Base-by-base conservation (phyloP, 2,329 filamentous ascomycete species). In the Diaporthe vaccinii region DNA sequence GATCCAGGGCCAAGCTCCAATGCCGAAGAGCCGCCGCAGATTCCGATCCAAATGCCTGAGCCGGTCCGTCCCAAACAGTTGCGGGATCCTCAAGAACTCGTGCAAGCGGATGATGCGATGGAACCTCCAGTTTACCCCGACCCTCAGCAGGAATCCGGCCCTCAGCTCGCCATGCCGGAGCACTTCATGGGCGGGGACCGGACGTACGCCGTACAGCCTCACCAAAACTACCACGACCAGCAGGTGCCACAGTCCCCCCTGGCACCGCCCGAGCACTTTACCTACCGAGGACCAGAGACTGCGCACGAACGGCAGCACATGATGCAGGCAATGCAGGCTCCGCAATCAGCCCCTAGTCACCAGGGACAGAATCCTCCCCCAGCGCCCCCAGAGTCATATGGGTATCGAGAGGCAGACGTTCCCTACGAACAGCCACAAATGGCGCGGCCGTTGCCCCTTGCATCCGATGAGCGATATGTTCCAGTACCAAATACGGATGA, bases 11-110 rank as follows among this genome's bases (percentile, higher is more conserved):
- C n/a, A 3, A 46, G 39, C 22, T 28, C 34, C 41, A 67, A 55
- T 14, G 78, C 49, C 31, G 59, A 74, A 31, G 73, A 76, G 49
- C 17, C 73, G 12, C 69, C 20, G 17, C 75, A 59, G 20, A 67
- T 76, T 34, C 70, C 73, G 1, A 76, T 76, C 8, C 75, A 76
- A 39, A 75, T 75, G 75, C 75, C 75, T 22, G 75, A 76, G 73
- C 75, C 73, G 12, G 75, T 76, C 49, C 75, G 73, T 15, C 75
- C 75, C 22, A 73, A 71, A 49, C 73, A 75, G 14, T 15, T 76
- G 57, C 75, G 73, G 46, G 73, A 75, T 36, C 73, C 75, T 6
- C 67, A 74, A 17, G 73, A 76, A 14, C 75, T 76, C 44, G 75
- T 75, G 49, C 75, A 71, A 28, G 46, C 57, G 20, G 73, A 70